phyloP scores from a whole-genome alignment of 2,329 filamentous ascomycete genomes.

The Trichoderma atrobrunneum region DNA sequence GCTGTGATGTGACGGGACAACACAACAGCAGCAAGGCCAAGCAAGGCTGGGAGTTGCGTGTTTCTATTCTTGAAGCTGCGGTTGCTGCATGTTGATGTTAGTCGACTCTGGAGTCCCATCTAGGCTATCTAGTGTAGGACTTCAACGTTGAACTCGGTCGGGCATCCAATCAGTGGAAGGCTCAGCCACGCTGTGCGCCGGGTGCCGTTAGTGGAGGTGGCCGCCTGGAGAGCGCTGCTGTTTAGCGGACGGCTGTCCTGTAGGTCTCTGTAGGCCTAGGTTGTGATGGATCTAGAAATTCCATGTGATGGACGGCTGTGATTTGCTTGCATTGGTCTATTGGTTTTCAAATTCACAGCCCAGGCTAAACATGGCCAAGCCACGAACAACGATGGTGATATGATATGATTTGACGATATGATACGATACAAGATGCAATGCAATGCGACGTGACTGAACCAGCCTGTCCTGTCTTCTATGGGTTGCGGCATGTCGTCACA shows the following conservation, averaged over 20 bases:
- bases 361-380: not conserved
- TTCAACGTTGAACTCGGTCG: not conserved
- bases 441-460: not conserved
- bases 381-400: not conserved
- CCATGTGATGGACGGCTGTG: not conserved
- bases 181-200: constrained; percentile 19
- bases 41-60: not conserved
- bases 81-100: not conserved
- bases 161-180: not conserved
- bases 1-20: not conserved
- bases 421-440: not conserved
- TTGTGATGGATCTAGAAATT: not conserved
- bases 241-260: not conserved
- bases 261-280: not conserved
- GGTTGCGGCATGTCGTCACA: not conserved
- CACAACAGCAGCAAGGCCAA: not conserved
- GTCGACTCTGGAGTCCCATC: not conserved
- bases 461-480: not conserved
- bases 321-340: not conserved
- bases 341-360: not conserved
- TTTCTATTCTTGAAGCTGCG: constrained; percentile 7
- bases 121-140: constrained; percentile 3
- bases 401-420: not conserved
- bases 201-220: constrained; percentile 15
- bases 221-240: not conserved